phyloP scores from a whole-genome alignment of 2,329 filamentous ascomycete genomes.

The Niveomyces coronatus region DNA sequence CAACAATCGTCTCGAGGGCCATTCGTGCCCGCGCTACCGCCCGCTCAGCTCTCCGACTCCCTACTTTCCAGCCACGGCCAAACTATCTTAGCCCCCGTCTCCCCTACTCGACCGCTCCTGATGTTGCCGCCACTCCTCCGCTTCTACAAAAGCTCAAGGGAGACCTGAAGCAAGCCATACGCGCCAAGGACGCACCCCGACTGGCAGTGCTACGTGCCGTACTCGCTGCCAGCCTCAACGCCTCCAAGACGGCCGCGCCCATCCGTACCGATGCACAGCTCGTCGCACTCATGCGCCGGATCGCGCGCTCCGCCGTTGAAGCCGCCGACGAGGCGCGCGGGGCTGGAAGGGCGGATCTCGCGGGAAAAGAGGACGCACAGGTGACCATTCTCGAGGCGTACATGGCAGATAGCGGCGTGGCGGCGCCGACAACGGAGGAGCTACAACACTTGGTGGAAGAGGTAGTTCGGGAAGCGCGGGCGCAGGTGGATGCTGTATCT shows the following conservation, averaged over 20 bases:
- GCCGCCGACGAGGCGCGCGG: constrained; percentile 14
- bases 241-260: constrained; percentile 61
- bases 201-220: constrained; percentile 59
- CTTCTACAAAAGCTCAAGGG: constrained; percentile 43
- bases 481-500: too few species aligned
- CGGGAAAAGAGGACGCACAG: constrained; percentile 59
- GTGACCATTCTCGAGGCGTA: constrained; percentile 57
- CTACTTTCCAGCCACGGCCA: too few species aligned
- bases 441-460: constrained; percentile 42
- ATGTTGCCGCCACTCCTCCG: constrained; percentile 26
- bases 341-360: constrained; percentile 57
- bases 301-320: constrained; percentile 35
- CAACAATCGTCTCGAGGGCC: constrained; percentile 1
- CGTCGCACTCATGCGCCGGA: constrained; percentile 55
- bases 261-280: constrained; percentile 61
- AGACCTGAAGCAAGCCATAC: constrained; percentile 58
- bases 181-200: constrained; percentile 51
- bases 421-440: constrained; percentile 48
- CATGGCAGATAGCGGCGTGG: constrained; percentile 45
- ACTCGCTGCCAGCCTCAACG: constrained; percentile 62
- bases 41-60: too few species aligned
- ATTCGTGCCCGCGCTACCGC: constrained; percentile 1
- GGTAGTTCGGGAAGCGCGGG: constrained; percentile 42
- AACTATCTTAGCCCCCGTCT: too few species aligned
- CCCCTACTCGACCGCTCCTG: constrained; percentile 2